Percentiles rank a stretch among this genome's conserved stretches.
Evolutionary conservation across 345 rosid genomes (phyloP).

Genomic region (Sisymbrium irio): DNA sequence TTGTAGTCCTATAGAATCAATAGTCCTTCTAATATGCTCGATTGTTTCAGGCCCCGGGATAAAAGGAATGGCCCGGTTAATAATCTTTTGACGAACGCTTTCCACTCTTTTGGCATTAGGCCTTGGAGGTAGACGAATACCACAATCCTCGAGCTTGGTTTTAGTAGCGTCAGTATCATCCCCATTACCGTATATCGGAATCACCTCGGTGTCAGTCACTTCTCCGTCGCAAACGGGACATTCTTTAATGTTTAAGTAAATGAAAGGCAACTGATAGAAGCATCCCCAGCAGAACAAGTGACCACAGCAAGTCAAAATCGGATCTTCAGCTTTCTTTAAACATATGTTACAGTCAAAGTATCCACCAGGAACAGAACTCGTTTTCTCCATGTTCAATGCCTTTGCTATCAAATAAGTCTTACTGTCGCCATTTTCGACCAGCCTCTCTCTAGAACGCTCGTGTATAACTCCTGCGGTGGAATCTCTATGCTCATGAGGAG

Average conservation of each 20-base stretch:
- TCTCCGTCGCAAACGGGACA: constrained; percentile 53
- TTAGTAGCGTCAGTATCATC: constrained; percentile 14
- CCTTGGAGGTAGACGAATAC: constrained; percentile 48
- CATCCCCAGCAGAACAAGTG: constrained; percentile 79
- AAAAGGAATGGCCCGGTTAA: constrained; percentile 32
- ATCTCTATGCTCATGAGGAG: constrained; percentile 13
- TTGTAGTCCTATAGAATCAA: constrained; percentile 34
- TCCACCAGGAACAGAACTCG: constrained; percentile 29
- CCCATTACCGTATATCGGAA: constrained; percentile 60
- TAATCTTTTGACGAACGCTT: constrained; percentile 46
- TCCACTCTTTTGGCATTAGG: constrained; percentile 56
- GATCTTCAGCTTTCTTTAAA: constrained; percentile 48
- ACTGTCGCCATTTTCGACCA: constrained; percentile 27
- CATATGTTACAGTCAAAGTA: constrained; percentile 58
- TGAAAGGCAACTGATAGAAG: constrained; percentile 46
- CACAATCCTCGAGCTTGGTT: constrained; percentile 37
- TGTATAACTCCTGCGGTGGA: constrained; percentile 24
- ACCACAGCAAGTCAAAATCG: constrained; percentile 66
- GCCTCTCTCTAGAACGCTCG: constrained; percentile 33
- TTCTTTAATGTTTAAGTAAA: constrained; percentile 42
- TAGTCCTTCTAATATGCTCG: constrained; percentile 38
- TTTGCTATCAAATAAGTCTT: constrained; percentile 46
- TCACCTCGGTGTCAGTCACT: constrained; percentile 44
- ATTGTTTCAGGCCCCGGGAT: constrained; percentile 37
- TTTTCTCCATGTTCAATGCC: constrained; percentile 45